A percentile compares a stretch with the other conserved stretches of the same genome.
Evolutionary conservation across 2,329 filamentous ascomycete genomes (phyloP).

Genomic region (Talaromyces verruculosus): DNA sequence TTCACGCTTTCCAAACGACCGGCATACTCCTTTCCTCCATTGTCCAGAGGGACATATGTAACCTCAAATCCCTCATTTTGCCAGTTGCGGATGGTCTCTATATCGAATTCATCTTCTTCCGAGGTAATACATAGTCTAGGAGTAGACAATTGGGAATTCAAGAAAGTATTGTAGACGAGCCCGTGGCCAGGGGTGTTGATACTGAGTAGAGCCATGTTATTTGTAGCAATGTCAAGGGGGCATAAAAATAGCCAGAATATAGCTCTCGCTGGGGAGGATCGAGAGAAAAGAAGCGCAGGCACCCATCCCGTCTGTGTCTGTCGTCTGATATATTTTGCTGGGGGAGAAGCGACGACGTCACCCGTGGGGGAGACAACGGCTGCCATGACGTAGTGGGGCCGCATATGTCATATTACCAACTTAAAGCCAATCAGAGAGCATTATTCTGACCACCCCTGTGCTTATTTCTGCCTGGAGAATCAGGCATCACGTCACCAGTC

Average conservation of each 20-base stretch:
- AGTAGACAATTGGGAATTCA: slow-evolving; percentile 27
- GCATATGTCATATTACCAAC: neutral
- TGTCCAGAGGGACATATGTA: slow-evolving; percentile 57
- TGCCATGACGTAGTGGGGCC: slow-evolving; percentile 3
- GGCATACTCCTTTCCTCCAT: slow-evolving; percentile 52
- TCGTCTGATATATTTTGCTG: neutral
- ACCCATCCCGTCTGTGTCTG: neutral
- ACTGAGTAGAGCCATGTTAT: slow-evolving; percentile 32
- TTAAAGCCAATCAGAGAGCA: neutral
- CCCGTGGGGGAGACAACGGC: neutral
- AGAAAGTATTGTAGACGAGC: slow-evolving; percentile 37
- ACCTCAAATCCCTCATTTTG: slow-evolving; percentile 61
- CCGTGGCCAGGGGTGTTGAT: slow-evolving; percentile 37
- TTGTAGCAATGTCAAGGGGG: neutral
- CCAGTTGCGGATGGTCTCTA: slow-evolving; percentile 55
- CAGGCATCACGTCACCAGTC: neutral
- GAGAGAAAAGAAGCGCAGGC: neutral
- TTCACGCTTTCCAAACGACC: slow-evolving; percentile 53
- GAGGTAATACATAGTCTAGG: slow-evolving; percentile 37
- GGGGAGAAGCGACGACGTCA: neutral
- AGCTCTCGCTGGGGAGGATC: neutral
- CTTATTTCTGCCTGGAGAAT: neutral
- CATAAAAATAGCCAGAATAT: neutral
- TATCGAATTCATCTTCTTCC: slow-evolving; percentile 52
- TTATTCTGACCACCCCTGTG: neutral